Evolutionary conservation across 2,329 filamentous ascomycete genomes (phyloP).

Genomic region (Herpotrichia juniperi): DNA sequence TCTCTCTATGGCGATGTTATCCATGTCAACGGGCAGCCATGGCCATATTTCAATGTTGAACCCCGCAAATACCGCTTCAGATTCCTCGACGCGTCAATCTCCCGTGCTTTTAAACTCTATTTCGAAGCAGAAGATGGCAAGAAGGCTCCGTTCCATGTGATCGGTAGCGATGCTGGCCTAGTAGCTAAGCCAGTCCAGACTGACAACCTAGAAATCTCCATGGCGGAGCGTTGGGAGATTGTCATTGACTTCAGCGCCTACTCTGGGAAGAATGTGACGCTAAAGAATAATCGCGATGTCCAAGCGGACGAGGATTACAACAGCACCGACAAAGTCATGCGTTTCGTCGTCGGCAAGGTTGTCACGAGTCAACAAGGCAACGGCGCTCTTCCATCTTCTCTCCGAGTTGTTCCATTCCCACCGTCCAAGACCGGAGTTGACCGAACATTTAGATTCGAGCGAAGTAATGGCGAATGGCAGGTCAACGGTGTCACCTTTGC

Average conservation of each 20-base stretch:
- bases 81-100: constrained; percentile 54
- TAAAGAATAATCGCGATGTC: constrained; percentile 53
- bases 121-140: constrained; percentile 47
- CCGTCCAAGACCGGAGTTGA: constrained; percentile 36
- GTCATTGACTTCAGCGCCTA: constrained; percentile 63
- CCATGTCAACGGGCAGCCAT: constrained; percentile 65
- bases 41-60: constrained; percentile 65
- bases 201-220: constrained; percentile 55
- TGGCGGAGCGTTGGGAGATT: constrained; percentile 65
- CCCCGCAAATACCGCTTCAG: constrained; percentile 66
- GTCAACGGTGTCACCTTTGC: constrained; percentile 34
- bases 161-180: constrained; percentile 59
- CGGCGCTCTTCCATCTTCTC: constrained; percentile 32
- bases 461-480: constrained; percentile 33
- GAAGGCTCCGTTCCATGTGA: constrained; percentile 58
- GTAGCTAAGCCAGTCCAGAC: constrained; percentile 51
- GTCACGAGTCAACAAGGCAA: constrained; percentile 26
- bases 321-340: constrained; percentile 51
- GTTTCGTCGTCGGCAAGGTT: constrained; percentile 53
- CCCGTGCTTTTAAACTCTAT: constrained; percentile 56
- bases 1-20: constrained; percentile 64
- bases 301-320: constrained; percentile 59
- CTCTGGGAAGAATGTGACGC: constrained; percentile 57
- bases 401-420: constrained; percentile 41
- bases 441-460: constrained; percentile 40